Percentiles rank a stretch among this genome's conserved stretches.
Evolutionary conservation across 2,329 filamentous ascomycete species (phyloP).

Genomic region (Calonectria pseudoturangicola): DNA sequence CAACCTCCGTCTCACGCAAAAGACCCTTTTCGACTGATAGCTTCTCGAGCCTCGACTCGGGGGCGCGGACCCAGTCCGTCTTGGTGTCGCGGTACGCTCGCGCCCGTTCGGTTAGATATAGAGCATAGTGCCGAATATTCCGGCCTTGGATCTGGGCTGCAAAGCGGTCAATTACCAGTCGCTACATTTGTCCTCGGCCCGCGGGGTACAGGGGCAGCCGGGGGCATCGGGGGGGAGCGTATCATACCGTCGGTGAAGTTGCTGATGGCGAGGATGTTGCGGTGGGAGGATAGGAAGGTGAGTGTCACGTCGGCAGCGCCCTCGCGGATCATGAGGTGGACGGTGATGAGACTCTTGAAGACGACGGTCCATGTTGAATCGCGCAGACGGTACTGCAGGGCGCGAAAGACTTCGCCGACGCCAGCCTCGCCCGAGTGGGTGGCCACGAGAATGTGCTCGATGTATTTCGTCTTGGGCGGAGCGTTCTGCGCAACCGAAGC

Average conservation of each 20-base stretch:
- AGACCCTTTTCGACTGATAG: slow-evolving; percentile 94
- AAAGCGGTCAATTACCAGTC: slow-evolving; percentile 40
- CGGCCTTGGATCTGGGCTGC: slow-evolving; percentile 94
- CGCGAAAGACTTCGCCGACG: slow-evolving; percentile 95
- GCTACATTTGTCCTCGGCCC: not conserved
- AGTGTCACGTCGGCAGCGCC: slow-evolving; percentile 92
- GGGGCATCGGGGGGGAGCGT: not conserved
- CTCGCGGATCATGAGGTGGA: slow-evolving; percentile 98
- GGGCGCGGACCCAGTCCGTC: slow-evolving; percentile 90
- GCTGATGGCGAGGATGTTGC: slow-evolving; percentile 89
- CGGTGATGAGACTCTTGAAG: slow-evolving; percentile 96
- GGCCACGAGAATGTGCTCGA: slow-evolving; percentile 96
- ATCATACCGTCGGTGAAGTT: slow-evolving; percentile 91
- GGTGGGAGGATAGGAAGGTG: slow-evolving; percentile 87
- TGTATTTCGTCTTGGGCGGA: slow-evolving; percentile 98
- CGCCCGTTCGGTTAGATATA: slow-evolving; percentile 89
- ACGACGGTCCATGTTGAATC: slow-evolving; percentile 99
- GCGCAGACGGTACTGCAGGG: slow-evolving; percentile 89
- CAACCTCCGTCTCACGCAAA: slow-evolving; percentile 90
- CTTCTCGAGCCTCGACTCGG: slow-evolving; percentile 88
- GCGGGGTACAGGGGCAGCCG: not conserved
- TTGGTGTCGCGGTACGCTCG: slow-evolving; percentile 89
- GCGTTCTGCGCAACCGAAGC: slow-evolving; percentile 78
- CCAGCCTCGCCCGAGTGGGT: slow-evolving; percentile 96
- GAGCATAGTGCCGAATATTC: slow-evolving; percentile 94